These are phyloP conservation scores for Pseudomicrostroma phylloplanum DNA, from an alignment of 1,284 basidiomycete species.

Conservation along the genomic window DNA sequence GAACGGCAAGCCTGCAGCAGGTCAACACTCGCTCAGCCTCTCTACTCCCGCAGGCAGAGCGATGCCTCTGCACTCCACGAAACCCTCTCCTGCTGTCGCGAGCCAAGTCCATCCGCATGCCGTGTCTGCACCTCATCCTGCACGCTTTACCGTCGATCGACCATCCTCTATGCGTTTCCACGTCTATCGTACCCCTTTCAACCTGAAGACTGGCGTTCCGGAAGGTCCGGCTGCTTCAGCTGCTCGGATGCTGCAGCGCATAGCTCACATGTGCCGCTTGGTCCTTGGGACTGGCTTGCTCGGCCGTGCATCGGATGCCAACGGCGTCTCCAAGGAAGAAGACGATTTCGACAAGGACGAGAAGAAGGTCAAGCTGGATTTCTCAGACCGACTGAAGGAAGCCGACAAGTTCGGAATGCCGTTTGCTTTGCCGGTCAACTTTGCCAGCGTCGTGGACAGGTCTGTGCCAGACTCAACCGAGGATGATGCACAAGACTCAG, in stretches of 20 bases:
- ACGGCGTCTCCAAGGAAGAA: not conserved
- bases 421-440: not conserved
- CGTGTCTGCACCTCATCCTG: not conserved
- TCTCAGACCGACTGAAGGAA: not conserved
- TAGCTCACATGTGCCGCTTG: not conserved
- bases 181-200: slow-evolving; percentile 4
- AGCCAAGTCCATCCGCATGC: not conserved
- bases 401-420: slow-evolving; percentile 1
- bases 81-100: not conserved
- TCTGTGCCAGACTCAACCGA: not conserved
- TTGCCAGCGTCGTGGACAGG: not conserved
- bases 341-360: not conserved
- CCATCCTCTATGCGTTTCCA: not conserved
- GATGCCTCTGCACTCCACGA: no score
- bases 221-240: not conserved
- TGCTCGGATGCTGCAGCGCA: not conserved
- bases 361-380: slow-evolving; percentile 7
- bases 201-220: not conserved
- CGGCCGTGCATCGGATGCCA: not conserved
- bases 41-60: no score
- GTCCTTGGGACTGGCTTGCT: not conserved
- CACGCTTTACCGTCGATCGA: not conserved
- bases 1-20: not conserved
- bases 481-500: slow-evolving; percentile 33
- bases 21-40: no score